Percentiles rank a stretch among this genome's conserved stretches.
phyloP scores from a whole-genome alignment of 495 filamentous ascomycete species.

The Hyaloscypha variabilis region DNA sequence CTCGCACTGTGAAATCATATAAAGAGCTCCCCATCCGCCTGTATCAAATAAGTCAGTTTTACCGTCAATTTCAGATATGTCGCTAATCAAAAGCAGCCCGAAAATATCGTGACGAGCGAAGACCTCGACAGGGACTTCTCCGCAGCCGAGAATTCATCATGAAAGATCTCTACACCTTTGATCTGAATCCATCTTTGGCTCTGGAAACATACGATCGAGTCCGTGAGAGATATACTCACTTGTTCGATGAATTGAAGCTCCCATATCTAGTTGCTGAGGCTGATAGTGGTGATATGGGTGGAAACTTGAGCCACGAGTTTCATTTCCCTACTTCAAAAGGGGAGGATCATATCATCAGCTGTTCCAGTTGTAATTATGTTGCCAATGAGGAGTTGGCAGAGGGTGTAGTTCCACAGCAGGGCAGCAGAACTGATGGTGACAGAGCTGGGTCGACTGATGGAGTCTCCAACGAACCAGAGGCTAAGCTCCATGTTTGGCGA shows the following conservation, averaged over 20 bases:
- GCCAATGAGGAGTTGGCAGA: slow-evolving; percentile 83
- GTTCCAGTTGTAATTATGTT: slow-evolving; percentile 70
- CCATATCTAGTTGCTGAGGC: slow-evolving; percentile 85
- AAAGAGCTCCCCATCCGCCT: slow-evolving; percentile 84
- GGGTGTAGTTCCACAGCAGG: slow-evolving; percentile 17
- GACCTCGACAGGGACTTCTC: slow-evolving; percentile 85
- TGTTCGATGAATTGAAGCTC: slow-evolving; percentile 84
- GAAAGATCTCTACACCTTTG: slow-evolving; percentile 99
- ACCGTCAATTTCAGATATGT: background rate
- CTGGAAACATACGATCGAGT: slow-evolving; percentile 77
- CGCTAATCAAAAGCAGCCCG: slow-evolving; percentile 55
- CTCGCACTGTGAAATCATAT: slow-evolving; percentile 75
- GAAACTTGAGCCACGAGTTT: slow-evolving; percentile 90
- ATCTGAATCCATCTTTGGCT: slow-evolving; percentile 64
- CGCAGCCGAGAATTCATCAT: slow-evolving; percentile 94
- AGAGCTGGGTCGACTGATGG: background rate
- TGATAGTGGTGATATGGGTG: slow-evolving; percentile 95
- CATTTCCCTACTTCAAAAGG: slow-evolving; percentile 81
- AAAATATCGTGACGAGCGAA: slow-evolving; percentile 91
- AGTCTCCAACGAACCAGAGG: background rate
- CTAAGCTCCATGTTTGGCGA: slow-evolving; percentile 52
- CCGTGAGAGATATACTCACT: slow-evolving; percentile 63
- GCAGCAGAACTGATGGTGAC: slow-evolving; percentile 16
- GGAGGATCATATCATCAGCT: slow-evolving; percentile 83
- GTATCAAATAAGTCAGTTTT: slow-evolving; percentile 79